These are phyloP conservation scores for Leccinum imitatum DNA, from an alignment of 768 basidiomycete genomes.

Conservation along the genomic window DNA sequence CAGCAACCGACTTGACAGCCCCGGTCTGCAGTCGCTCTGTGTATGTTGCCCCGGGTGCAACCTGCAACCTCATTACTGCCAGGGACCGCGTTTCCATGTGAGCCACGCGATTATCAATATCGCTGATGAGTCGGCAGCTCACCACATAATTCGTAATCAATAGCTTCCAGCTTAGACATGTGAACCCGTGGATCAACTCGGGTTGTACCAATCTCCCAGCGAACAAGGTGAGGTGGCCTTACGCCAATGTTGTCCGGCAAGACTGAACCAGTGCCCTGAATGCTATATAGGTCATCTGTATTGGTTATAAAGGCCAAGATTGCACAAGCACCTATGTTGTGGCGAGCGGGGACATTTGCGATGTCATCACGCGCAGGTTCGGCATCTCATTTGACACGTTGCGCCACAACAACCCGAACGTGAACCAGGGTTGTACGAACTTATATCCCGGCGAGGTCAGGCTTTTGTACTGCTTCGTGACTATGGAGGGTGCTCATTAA, in stretches of 20 bases:
- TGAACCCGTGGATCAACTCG: slow-evolving; percentile 43
- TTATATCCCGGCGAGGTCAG: background rate
- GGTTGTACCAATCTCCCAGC: no score
- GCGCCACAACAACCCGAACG: background rate
- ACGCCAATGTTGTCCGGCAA: background rate
- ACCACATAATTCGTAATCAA: background rate
- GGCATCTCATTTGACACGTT: background rate
- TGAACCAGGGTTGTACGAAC: background rate
- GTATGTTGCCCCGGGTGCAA: background rate
- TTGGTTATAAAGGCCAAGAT: slow-evolving; percentile 54
- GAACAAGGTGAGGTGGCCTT: slow-evolving; percentile 24
- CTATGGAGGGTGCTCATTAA: background rate
- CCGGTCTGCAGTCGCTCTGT: background rate
- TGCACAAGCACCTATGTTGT: slow-evolving; percentile 36
- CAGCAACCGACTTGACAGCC: background rate
- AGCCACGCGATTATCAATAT: background rate
- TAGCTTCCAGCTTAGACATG: slow-evolving; percentile 59
- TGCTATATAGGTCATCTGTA: slow-evolving; percentile 45
- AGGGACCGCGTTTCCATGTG: background rate
- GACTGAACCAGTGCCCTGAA: background rate
- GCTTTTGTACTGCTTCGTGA: background rate
- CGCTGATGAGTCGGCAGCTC: background rate
- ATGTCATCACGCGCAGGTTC: background rate
- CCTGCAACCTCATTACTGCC: background rate
- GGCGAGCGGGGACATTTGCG: background rate